phyloP scores from a whole-genome alignment of 164 flowering plant species.

The Pachysandra terminalis region DNA sequence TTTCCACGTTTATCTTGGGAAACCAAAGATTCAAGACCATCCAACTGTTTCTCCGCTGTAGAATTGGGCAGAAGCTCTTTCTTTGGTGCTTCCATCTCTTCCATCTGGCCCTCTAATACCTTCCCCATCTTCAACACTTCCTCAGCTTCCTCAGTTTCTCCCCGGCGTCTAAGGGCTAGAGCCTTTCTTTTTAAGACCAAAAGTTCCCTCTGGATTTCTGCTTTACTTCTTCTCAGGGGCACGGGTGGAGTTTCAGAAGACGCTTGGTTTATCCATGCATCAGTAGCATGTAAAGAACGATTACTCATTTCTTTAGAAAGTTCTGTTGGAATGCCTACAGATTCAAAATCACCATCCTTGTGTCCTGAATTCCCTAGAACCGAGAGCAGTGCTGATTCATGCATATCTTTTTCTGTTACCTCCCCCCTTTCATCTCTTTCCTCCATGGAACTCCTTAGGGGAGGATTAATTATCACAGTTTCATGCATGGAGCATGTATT shows the following conservation, averaged over 20 bases:
- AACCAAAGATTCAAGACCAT: slow-evolving; percentile 3
- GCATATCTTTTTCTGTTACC: too few species aligned
- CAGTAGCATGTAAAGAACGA: too few species aligned
- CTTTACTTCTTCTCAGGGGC: slow-evolving; percentile 55
- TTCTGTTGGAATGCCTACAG: too few species aligned
- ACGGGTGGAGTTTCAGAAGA: slow-evolving; percentile 15
- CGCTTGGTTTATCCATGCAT: slow-evolving; percentile 9
- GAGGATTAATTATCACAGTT: too few species aligned
- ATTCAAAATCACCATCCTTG: too few species aligned
- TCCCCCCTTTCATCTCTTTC: too few species aligned
- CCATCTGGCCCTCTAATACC: slow-evolving; percentile 60
- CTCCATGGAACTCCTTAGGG: too few species aligned
- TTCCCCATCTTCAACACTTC: slow-evolving; percentile 56
- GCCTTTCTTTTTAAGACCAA: slow-evolving; percentile 76
- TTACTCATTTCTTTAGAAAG: too few species aligned
- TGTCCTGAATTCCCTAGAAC: too few species aligned
- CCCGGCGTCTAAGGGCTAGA: slow-evolving; percentile 71
- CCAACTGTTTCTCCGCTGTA: slow-evolving; percentile 6
- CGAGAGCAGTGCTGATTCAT: too few species aligned
- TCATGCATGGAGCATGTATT: too few species aligned
- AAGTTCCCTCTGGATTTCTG: slow-evolving; percentile 80
- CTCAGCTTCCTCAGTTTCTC: slow-evolving; percentile 73
- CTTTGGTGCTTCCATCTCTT: slow-evolving; percentile 50
- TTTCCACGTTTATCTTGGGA: background rate
- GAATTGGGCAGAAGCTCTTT: slow-evolving; percentile 6